Base-by-base conservation (phyloP, 2,329 filamentous ascomycete genomes). In the Penicillium janthinellum region DNA sequence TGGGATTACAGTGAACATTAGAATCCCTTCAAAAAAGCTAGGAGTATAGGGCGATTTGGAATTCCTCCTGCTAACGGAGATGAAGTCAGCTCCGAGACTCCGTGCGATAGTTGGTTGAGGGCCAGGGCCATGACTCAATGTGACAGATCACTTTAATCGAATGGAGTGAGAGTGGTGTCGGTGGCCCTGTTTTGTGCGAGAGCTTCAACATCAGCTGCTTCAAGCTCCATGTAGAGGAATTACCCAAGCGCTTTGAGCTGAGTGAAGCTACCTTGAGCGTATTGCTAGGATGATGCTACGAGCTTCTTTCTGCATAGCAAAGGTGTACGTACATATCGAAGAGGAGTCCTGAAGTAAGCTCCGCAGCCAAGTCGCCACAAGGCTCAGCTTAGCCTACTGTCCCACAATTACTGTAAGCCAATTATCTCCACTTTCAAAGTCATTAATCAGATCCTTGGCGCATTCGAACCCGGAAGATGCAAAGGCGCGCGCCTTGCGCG, bases 401-500 rank as follows among this genome's bases (percentile, higher is more conserved):
- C 28, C n/a, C 31, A 0, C 5, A 17, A 17, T 3, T 28, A 28
- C 25, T 28, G 7, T 5, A 51, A 2, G 35, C 5, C 14, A 17
- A 31, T 45, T 4, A n/a, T 25, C 41, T 37, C 28, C 41, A 25
- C 17, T 37, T 4, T 44, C 17, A 11, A 14, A 35, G 20, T 45
- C 31, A 11, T 22, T 5, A 49, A 5, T 35, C 14, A 25, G 2
- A 22, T 14, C 42, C 39, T 47, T 7, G 4, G 14, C 20, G 4
- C 44, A 15, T 25, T 47, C 22, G 25, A 15, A 4, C 8, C 20
- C 10, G 8, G 28, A 20, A 38, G 22, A 31, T n/a, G 4, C n/a
- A 20, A 38, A 20, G 20, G 20, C 48, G 52, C n/a, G 22, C 39
- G 25, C 55, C 59, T 52, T 58, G 50, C 34, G 45, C 54, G 35